Evolutionary conservation across 2,329 filamentous ascomycete species (phyloP), one percentile per base, ranked within the genome.

Genomic region (Orbilia ellipsospora): DNA sequence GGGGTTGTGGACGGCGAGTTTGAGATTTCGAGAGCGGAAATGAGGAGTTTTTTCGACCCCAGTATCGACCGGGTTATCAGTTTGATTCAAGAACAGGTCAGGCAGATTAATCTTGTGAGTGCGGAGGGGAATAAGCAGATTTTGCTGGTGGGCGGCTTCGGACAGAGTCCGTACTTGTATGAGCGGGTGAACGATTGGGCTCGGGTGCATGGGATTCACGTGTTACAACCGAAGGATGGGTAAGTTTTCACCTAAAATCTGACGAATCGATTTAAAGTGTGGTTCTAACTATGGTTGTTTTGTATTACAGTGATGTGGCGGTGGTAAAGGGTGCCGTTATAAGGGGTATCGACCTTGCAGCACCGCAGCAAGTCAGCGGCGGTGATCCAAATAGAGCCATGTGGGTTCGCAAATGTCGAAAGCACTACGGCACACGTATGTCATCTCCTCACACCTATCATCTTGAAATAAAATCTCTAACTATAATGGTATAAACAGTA

Each of bases 401-500:
- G 51, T 73, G 62, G 50, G 59, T 77, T 5, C 77, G 78, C 15
- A 70, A 77, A 55, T 72, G 77, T 48, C 64, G 78, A 54, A 78
- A 77, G 54, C 73, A 74, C 64, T 79, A 78, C 61, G 78, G 78
- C 52, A 78, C 77, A 18, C 65, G 73, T 70, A 67, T 62, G 67
- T 45, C 16, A 18, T 10, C 36, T 6, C 18, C 50, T 36, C 23
- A 23, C 23, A 23, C 4, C 23, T 23, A 23, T 23, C 23, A 23
- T 23, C 2, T 23, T 23, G 2, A 23, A 23, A 23, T 23, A 23
- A 2, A 23, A 23, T 23, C 23, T 23, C 23, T 23, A 23, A 23
- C 23, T 4, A 4, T 23, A 23, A 23, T 36, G 31, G 10, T 36
- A 36, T 7, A 36, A 36, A 36, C 26, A 75, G 72, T 75, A 28